Evolutionary conservation across 2,329 filamentous ascomycete genomes (phyloP).

Genomic region (Neophaeococcomyces mojaviensis): DNA sequence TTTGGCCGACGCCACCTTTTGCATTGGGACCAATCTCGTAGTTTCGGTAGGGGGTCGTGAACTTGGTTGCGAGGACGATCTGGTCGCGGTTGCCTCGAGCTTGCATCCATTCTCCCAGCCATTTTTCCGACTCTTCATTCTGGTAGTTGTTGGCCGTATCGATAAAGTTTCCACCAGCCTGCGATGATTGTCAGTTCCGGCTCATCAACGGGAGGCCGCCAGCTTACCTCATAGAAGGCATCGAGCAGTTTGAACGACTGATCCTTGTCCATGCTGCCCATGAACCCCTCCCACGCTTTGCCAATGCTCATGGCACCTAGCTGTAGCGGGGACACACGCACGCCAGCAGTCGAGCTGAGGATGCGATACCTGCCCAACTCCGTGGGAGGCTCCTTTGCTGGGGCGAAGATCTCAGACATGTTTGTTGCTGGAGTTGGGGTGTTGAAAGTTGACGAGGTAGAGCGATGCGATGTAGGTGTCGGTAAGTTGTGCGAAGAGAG

Average conservation of each 20-base stretch:
- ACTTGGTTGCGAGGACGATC: conserved; percentile 66
- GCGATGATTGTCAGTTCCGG: neutral
- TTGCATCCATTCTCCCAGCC: conserved; percentile 58
- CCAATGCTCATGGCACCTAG: conserved; percentile 35
- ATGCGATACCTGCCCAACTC: conserved; percentile 59
- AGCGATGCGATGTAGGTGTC: no score
- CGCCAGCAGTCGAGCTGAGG: conserved; percentile 56
- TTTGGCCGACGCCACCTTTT: conserved; percentile 16
- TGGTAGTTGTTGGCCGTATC: conserved; percentile 56
- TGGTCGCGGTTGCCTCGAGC: conserved; percentile 57
- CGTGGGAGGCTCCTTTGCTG: conserved; percentile 48
- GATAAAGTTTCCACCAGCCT: conserved; percentile 45
- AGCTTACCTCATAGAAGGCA: conserved; percentile 46
- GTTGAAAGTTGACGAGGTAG: no score
- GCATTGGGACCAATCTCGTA: conserved; percentile 33
- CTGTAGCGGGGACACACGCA: conserved; percentile 59
- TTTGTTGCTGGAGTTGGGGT: neutral
- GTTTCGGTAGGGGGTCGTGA: conserved; percentile 49
- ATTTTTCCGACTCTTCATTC: conserved; percentile 53
- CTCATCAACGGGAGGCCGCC: neutral
- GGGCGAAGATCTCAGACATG: conserved; percentile 27
- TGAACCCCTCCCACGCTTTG: conserved; percentile 33
- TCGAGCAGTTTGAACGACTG: conserved; percentile 59
- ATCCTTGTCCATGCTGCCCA: conserved; percentile 60
- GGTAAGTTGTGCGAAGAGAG: no score